These are phyloP conservation scores for Sphaerulina populicola DNA, from an alignment of 2,329 filamentous ascomycete species.

Conservation along the genomic window DNA sequence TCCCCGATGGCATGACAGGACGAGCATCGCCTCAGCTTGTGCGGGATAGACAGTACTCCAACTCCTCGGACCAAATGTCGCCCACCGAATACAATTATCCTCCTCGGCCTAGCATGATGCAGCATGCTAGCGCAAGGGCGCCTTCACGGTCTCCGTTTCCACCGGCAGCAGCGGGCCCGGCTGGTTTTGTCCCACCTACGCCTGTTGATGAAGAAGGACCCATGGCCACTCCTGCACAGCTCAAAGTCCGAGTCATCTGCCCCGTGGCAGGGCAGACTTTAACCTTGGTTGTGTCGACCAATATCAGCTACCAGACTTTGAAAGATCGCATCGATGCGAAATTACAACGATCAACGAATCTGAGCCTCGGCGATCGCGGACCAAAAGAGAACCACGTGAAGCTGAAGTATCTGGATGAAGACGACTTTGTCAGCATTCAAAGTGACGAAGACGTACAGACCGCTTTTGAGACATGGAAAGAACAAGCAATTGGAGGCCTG, in stretches of 20 bases:
- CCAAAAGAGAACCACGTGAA: constrained; percentile 52
- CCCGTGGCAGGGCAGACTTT: constrained; percentile 71
- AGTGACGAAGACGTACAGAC: constrained; percentile 95
- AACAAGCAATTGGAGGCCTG: constrained; percentile 60
- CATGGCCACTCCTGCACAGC: constrained; percentile 56
- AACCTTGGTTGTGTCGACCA: constrained; percentile 90
- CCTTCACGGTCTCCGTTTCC: constrained; percentile 24
- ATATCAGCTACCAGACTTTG: constrained; percentile 86
- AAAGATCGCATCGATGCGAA: constrained; percentile 96
- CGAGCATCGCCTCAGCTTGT: constrained; percentile 62
- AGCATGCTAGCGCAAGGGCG: constrained; percentile 33
- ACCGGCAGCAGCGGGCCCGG: constrained; percentile 13
- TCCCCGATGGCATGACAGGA: constrained; percentile 50
- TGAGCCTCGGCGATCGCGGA: constrained; percentile 66
- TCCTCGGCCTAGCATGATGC: constrained; percentile 15
- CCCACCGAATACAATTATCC: constrained; percentile 19
- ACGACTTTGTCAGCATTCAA: constrained; percentile 86
- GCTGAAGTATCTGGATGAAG: constrained; percentile 85
- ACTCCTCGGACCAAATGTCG: constrained; percentile 17
- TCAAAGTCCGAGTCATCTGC: constrained; percentile 93
- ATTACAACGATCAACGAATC: constrained; percentile 73
- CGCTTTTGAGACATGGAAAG: constrained; percentile 89
- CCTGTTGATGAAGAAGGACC: constrained; percentile 22
- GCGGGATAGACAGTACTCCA: constrained; percentile 45
- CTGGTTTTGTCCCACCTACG: constrained; percentile 10